phyloP scores from a whole-genome alignment of 2,329 filamentous ascomycete species.

The Meredithiella fracta region DNA sequence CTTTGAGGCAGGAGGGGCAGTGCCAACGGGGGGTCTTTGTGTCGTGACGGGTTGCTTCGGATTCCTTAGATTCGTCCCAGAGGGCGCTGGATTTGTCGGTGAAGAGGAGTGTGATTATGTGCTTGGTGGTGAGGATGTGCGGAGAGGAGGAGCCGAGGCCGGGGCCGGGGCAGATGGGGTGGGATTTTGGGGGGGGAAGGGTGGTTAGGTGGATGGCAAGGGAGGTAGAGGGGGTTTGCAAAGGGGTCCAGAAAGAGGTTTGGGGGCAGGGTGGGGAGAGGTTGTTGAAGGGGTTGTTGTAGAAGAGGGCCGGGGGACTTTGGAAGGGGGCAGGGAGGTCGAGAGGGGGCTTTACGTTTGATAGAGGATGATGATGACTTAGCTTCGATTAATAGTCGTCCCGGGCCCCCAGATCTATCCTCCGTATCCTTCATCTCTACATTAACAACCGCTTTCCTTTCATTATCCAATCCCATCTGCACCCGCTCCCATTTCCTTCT shows the following conservation, averaged over 20 bases:
- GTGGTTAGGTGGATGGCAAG: neutral
- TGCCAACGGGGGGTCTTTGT: constrained; percentile 25
- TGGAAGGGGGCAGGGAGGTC: neutral
- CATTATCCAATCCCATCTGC: constrained; percentile 49
- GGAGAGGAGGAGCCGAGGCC: constrained; percentile 48
- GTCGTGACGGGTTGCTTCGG: neutral
- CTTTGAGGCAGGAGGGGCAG: constrained; percentile 78
- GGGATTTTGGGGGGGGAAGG: constrained; percentile 36
- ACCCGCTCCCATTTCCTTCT: constrained; percentile 71
- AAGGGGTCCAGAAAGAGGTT: constrained; percentile 87
- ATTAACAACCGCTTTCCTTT: neutral
- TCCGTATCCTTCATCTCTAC: neutral
- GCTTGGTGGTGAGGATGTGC: constrained; percentile 64
- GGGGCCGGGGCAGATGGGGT: constrained; percentile 50
- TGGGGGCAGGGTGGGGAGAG: no score
- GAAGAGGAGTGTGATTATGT: constrained; percentile 61
- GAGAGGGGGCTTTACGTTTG: neutral
- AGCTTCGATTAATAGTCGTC: constrained; percentile 4
- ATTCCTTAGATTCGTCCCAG: neutral
- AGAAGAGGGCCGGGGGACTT: neutral
- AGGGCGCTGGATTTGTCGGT: constrained; percentile 43
- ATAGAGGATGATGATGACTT: neutral
- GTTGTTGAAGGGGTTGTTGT: neutral
- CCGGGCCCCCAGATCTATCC: neutral
- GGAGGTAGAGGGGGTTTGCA: constrained; percentile 45